Evolutionary conservation across 768 basidiomycete species (phyloP), one percentile per base, ranked within the genome.

Genomic region (Naganishia vishniacii): DNA sequence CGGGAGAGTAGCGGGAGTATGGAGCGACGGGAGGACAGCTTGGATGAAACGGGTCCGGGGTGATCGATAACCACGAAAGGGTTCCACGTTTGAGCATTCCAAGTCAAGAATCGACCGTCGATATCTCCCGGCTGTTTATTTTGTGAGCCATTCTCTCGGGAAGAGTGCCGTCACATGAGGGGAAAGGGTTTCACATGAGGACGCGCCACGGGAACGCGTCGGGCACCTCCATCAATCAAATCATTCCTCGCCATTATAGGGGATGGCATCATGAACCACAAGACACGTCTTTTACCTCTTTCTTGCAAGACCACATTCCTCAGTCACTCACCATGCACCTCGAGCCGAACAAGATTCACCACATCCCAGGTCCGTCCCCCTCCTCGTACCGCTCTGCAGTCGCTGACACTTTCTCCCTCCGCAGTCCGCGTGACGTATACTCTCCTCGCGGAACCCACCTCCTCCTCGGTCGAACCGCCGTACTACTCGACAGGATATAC

Each of bases 281-380:
- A 15, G 13, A 29, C 25, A 29, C 48, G 48, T 29, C 37, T 40
- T 40, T 40, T 16, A 40, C 9, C 8, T 40, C 37, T n/a, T n/a
- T n/a, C n/a, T n/a, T n/a, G n/a, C n/a, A n/a, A n/a, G n/a, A n/a
- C n/a, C n/a, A n/a, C n/a, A n/a, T n/a, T 44, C n/a, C 42, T 37
- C 34, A 37, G 8, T 7, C 6, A n/a, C 5, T 2, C 53, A 40
- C 15, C 3, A 56, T 56, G 53, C 20, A 32, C 13, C 53, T 56
- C 34, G 53, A 56, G 40, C 23, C 53, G 6, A 56, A 56, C 53
- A 56, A 56, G 37, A 56, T 56, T 11, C 53, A 56, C 53, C 53
- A 56, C 25, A 32, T 56, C 8, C 53, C 53, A 40, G 53, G 53
- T 56, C 20, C 53, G 53, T 31, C 11, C 53, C 12, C 13, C 32